Evolutionary conservation across 768 basidiomycete genomes (phyloP).

Genomic region (Rubroboletus satanas): DNA sequence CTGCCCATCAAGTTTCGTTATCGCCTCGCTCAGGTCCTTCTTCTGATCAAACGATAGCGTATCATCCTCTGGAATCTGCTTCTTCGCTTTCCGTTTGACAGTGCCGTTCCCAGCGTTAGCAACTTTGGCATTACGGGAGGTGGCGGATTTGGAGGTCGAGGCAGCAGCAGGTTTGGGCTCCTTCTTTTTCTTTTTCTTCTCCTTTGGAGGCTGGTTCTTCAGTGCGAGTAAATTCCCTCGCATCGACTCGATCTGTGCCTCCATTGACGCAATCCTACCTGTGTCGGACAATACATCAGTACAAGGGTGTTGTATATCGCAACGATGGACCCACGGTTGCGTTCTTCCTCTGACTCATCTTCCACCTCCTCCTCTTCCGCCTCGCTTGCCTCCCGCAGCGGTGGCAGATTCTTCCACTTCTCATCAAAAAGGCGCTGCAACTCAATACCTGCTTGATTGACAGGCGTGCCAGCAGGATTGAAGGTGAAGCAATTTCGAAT

Average conservation of each 20-base stretch:
- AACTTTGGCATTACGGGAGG: conserved; percentile 46
- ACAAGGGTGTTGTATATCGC: neutral
- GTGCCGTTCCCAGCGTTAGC: conserved; percentile 34
- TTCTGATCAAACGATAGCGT: conserved; percentile 93
- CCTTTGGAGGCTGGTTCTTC: conserved; percentile 52
- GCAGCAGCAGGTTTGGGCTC: conserved; percentile 53
- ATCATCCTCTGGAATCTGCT: conserved; percentile 69
- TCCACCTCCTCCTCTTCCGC: conserved; percentile 63
- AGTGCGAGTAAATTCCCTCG: conserved; percentile 62
- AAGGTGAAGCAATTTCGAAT: conserved; percentile 90
- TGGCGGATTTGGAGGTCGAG: conserved; percentile 57
- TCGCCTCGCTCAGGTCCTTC: conserved; percentile 96
- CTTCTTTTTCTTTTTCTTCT: conserved; percentile 73
- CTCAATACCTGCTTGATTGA: conserved; percentile 81
- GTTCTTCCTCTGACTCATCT: conserved; percentile 66
- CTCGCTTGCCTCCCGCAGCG: conserved; percentile 49
- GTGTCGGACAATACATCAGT: conserved; percentile 17
- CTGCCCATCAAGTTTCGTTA: conserved; percentile 75
- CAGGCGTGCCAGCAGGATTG: conserved; percentile 84
- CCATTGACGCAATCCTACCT: conserved; percentile 76
- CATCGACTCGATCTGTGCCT: conserved; percentile 78
- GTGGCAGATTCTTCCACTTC: conserved; percentile 81
- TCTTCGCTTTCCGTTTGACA: conserved; percentile 64
- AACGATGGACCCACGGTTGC: conserved; percentile 48
- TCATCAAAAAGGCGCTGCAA: conserved; percentile 88